Conservation (phyloP, 1,139 yeast species). For the Hanseniaspora sp. region DNA sequence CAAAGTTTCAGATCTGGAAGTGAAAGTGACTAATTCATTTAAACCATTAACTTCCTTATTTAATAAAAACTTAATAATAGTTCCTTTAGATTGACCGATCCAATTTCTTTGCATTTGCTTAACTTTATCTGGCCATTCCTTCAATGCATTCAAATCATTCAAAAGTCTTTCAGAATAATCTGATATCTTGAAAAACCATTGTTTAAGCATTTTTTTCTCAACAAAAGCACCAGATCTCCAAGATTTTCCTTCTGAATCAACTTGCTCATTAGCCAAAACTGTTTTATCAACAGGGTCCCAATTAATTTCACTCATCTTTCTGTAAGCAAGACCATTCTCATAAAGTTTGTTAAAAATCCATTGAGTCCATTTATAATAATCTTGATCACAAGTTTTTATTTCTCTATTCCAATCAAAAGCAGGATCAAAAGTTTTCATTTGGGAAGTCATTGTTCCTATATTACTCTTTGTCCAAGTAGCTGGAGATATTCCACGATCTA, state of each 20-base stretch:
- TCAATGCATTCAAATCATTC: slow-evolving; percentile 47
- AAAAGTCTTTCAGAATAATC: slow-evolving; percentile 58
- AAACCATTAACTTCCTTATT: background rate
- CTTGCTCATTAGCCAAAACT: slow-evolving; percentile 93
- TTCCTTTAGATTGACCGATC: slow-evolving; percentile 87
- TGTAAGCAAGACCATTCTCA: slow-evolving; percentile 71
- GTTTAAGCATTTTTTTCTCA: slow-evolving; percentile 66
- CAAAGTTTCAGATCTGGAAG: slow-evolving; percentile 84
- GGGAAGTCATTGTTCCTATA: slow-evolving; percentile 71
- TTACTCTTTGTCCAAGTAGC: slow-evolving; percentile 70
- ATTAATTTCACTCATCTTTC: slow-evolving; percentile 77
- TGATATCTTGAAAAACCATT: slow-evolving; percentile 90
- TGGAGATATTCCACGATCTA: slow-evolving; percentile 71
- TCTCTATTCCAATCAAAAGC: slow-evolving; percentile 94
- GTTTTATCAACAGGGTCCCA: slow-evolving; percentile 97
- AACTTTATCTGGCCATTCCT: slow-evolving; percentile 80
- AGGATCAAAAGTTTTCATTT: slow-evolving; percentile 65
- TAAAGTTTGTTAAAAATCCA: slow-evolving; percentile 61
- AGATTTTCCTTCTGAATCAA: slow-evolving; percentile 75
- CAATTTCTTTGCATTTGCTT: slow-evolving; percentile 84
- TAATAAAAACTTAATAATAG: slow-evolving; percentile 43
- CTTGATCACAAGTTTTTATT: slow-evolving; percentile 75
- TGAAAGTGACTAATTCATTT: slow-evolving; percentile 44
- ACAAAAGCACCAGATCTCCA: slow-evolving; percentile 97
- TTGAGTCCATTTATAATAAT: slow-evolving; percentile 88